A percentile compares a stretch with the other conserved stretches of the same genome.
Conservation (phyloP, 208 protist species). For the Trypanosoma melophagium region DNA sequence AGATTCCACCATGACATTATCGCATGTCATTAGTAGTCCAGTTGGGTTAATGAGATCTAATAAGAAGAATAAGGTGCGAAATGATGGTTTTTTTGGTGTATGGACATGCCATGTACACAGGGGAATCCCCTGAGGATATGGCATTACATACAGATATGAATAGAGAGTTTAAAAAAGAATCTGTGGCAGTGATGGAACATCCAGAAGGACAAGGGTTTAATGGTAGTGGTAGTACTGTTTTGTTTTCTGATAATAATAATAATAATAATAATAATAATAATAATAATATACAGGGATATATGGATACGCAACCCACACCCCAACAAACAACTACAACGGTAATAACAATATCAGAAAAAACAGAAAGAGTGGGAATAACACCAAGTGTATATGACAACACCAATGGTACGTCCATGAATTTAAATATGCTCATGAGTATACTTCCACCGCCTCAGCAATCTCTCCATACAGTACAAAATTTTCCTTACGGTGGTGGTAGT, state of each 20-base stretch:
- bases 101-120: background rate
- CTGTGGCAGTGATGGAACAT: background rate
- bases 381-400: no score
- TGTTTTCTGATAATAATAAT: background rate
- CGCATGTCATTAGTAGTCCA: background rate
- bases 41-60: background rate
- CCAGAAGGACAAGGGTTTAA: background rate
- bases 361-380: no score
- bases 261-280: background rate
- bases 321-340: no score
- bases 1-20: background rate
- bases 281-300: background rate
- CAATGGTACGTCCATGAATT: no score
- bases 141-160: background rate
- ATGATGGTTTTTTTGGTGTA: conserved; percentile 5
- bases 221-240: no score
- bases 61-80: background rate
- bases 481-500: background rate
- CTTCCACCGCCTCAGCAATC: no score
- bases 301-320: no score
- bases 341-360: no score
- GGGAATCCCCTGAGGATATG: background rate
- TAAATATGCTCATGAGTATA: no score
- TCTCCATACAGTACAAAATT: no score
- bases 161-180: background rate